These are phyloP conservation scores for Podila horticola DNA, from an alignment of 192 early-diverging fungal species.

Conservation along the genomic window DNA sequence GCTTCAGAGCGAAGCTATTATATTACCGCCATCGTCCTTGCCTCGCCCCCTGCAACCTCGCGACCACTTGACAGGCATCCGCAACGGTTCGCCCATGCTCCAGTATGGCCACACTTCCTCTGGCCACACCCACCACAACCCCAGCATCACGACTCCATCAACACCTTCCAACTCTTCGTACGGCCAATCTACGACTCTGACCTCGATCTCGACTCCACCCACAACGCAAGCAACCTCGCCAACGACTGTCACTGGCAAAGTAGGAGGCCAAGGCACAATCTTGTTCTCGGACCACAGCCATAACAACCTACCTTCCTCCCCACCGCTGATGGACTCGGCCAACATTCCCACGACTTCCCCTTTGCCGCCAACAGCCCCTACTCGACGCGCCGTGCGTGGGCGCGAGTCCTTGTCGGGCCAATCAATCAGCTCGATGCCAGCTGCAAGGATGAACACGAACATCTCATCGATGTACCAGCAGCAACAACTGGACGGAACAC, in stretches of 20 bases:
- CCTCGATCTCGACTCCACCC: no score
- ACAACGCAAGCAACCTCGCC: no score
- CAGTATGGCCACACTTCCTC: background rate
- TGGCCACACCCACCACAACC: background rate
- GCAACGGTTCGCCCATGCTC: slow-evolving; percentile 14
- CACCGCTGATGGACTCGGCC: background rate
- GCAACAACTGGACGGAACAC: background rate
- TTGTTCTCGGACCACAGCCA: no score
- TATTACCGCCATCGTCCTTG: slow-evolving; percentile 26
- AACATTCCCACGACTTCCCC: background rate
- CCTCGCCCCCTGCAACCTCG: slow-evolving; percentile 36
- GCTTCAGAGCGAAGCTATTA: slow-evolving; percentile 25
- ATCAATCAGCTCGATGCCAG: slow-evolving; percentile 36
- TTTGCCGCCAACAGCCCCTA: background rate
- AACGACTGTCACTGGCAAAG: no score
- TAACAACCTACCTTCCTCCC: background rate
- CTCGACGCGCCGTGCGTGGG: slow-evolving; percentile 30
- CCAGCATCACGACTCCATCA: background rate
- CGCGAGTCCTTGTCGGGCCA: slow-evolving; percentile 12
- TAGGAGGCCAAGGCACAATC: no score
- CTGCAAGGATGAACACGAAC: background rate
- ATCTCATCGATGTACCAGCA: background rate
- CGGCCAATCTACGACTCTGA: background rate
- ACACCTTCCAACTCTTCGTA: background rate
- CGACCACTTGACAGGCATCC: slow-evolving; percentile 18